Conservation (phyloP, 2,329 filamentous ascomycete genomes). For the Paracoccidioides brasiliensis region DNA sequence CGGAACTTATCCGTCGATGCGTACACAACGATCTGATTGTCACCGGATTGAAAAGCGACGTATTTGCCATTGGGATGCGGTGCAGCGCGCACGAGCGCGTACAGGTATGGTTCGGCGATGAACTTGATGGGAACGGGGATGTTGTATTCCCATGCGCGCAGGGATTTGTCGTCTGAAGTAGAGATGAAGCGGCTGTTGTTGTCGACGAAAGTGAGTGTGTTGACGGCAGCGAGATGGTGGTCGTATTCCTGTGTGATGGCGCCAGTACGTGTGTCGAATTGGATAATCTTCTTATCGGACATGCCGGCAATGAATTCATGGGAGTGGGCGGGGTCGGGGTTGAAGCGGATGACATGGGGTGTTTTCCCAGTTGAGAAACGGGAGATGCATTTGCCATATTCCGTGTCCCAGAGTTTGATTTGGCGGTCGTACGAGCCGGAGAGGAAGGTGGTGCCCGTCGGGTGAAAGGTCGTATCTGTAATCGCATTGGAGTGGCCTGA, state of each 20-base stretch:
- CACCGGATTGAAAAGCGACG: conserved; percentile 80
- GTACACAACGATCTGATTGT: conserved; percentile 96
- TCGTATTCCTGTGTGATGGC: conserved; percentile 94
- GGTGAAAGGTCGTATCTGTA: conserved; percentile 80
- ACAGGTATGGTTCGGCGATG: conserved; percentile 97
- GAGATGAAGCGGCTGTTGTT: conserved; percentile 92
- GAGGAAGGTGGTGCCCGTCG: conserved; percentile 69
- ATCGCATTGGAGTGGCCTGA: conserved; percentile 80
- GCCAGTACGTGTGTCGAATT: conserved; percentile 77
- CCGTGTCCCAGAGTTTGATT: conserved; percentile 98
- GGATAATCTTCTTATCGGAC: conserved; percentile 98
- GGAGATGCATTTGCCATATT: conserved; percentile 76
- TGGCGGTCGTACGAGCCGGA: conserved; percentile 86
- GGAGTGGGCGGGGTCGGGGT: conserved; percentile 60
- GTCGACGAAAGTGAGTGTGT: conserved; percentile 94
- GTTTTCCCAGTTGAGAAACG: conserved; percentile 91
- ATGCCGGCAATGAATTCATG: conserved; percentile 93
- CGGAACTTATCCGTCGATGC: conserved; percentile 89
- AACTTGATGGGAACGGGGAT: conserved; percentile 98
- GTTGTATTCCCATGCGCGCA: conserved; percentile 95
- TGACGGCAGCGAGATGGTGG: conserved; percentile 93
- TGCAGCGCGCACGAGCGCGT: conserved; percentile 75
- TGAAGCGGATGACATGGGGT: conserved; percentile 88
- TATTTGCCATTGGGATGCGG: conserved; percentile 85
- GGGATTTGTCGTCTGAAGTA: conserved; percentile 90